Evolutionary conservation across 2,329 filamentous ascomycete species (phyloP).

Genomic region (Penicillium rolfsii): DNA sequence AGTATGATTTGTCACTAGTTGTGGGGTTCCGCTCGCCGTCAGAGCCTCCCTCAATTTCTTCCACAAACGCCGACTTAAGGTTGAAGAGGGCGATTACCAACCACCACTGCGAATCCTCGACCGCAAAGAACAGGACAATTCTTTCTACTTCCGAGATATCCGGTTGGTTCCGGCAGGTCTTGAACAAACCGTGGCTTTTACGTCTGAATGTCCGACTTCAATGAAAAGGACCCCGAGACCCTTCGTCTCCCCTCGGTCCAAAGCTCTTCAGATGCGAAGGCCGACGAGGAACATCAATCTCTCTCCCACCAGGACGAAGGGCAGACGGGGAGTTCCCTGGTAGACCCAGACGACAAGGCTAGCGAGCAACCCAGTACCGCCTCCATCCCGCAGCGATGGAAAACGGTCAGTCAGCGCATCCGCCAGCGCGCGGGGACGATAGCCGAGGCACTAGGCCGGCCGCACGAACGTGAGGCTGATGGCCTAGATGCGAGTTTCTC

Average conservation of each 20-base stretch:
- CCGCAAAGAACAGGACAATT: neutral
- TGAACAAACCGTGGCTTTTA: neutral
- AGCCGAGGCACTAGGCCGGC: constrained; percentile 29
- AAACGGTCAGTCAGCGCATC: constrained; percentile 26
- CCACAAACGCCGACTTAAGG: neutral
- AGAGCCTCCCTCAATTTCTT: neutral
- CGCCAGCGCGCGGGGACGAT: constrained; percentile 24
- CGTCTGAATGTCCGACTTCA: constrained; percentile 1
- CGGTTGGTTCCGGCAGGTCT: constrained; percentile 8
- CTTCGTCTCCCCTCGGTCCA: constrained; percentile 12
- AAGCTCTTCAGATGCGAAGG: neutral
- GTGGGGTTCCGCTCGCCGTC: constrained; percentile 15
- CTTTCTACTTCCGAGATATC: neutral
- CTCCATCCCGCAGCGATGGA: constrained; percentile 23
- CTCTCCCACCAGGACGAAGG: constrained; percentile 7
- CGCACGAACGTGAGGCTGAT: constrained; percentile 28
- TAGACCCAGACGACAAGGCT: constrained; percentile 5
- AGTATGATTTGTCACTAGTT: constrained; percentile 17
- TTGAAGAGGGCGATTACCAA: neutral
- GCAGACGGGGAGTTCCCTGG: neutral
- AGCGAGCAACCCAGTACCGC: constrained; percentile 16
- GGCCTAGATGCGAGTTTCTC: constrained; percentile 26
- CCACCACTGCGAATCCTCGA: neutral
- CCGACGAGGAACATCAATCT: constrained; percentile 1
- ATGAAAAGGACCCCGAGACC: constrained; percentile 17